Evolutionary conservation across 192 early-diverging fungal genomes (phyloP).

Genomic region (Backusella liffmaniae): DNA sequence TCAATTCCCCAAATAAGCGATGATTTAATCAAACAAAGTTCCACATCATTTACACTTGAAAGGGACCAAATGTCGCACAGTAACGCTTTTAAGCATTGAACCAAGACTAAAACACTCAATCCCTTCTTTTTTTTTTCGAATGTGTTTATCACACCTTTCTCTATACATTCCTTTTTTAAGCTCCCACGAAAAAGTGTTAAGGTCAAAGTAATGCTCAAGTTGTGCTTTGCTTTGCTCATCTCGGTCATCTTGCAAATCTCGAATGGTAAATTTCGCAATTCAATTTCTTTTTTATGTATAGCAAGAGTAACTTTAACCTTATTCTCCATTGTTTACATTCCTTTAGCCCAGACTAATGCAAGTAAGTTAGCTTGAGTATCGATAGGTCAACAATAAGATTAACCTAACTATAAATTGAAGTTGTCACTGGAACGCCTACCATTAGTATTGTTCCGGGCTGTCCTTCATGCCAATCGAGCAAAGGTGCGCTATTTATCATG

Average conservation of each 20-base stretch:
- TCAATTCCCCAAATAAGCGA: neutral
- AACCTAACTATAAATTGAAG: neutral
- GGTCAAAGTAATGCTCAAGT: neutral
- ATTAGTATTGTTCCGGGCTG: neutral
- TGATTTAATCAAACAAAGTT: constrained; percentile 1
- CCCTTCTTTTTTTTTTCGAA: neutral
- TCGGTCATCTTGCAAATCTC: neutral
- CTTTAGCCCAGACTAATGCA: neutral
- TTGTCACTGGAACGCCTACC: neutral
- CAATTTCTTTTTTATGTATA: neutral
- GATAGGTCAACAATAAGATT: neutral
- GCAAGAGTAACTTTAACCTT: neutral
- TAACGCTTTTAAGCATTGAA: neutral
- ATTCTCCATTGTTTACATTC: neutral
- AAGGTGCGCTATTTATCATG: neutral
- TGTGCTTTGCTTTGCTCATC: neutral
- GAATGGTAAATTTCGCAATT: neutral
- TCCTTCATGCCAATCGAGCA: neutral
- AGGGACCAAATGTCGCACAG: neutral
- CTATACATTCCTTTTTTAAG: constrained; percentile 1
- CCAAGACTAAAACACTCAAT: neutral
- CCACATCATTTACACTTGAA: neutral
- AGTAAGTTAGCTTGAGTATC: neutral
- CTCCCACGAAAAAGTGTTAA: neutral
- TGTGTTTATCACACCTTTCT: neutral